Percentiles rank a stretch among this genome's conserved stretches.
These are phyloP conservation scores for Pseudonitzschia delicatissima DNA, from an alignment of 108 stramenopile genomes.

Conservation along the genomic window DNA sequence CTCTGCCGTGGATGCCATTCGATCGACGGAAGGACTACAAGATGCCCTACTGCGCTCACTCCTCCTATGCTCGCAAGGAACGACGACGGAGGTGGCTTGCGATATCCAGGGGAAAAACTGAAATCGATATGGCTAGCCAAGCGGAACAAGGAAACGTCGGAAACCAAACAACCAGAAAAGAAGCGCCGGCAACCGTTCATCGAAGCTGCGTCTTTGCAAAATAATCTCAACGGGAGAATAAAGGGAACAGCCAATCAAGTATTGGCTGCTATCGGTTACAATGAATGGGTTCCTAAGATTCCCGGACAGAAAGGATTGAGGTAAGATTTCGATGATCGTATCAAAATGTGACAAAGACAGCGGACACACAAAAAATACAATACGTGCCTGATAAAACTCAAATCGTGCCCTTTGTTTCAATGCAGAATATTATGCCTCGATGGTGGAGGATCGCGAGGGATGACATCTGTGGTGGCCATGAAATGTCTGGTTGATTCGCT, in stretches of 20 bases:
- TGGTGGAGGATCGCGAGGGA: constrained; percentile 82
- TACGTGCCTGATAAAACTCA: not conserved
- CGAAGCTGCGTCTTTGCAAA: constrained; percentile 34
- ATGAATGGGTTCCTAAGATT: constrained; percentile 76
- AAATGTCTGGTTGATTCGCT: constrained; percentile 56
- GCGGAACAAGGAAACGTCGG: not conserved
- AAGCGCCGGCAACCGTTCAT: constrained; percentile 35
- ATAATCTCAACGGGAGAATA: constrained; percentile 48
- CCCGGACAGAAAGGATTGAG: constrained; percentile 63
- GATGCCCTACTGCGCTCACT: constrained; percentile 62
- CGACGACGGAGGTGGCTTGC: constrained; percentile 48
- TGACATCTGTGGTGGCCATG: constrained; percentile 70
- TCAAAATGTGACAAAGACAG: not conserved
- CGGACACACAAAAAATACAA: not conserved
- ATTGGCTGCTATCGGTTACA: constrained; percentile 79
- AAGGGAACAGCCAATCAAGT: constrained; percentile 76
- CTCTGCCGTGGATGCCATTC: constrained; percentile 59
- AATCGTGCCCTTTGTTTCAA: not conserved
- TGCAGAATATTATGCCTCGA: constrained; percentile 50
- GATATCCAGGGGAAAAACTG: constrained; percentile 46
- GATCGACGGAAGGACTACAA: constrained; percentile 59
- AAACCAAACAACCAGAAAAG: not conserved
- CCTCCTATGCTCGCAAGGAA: constrained; percentile 52
- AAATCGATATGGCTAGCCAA: constrained; percentile 22
- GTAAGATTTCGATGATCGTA: not conserved